Evolutionary conservation across 352 stramenopile genomes (phyloP), one percentile per base, ranked within the genome.

Genomic region (Pythium volutum): DNA sequence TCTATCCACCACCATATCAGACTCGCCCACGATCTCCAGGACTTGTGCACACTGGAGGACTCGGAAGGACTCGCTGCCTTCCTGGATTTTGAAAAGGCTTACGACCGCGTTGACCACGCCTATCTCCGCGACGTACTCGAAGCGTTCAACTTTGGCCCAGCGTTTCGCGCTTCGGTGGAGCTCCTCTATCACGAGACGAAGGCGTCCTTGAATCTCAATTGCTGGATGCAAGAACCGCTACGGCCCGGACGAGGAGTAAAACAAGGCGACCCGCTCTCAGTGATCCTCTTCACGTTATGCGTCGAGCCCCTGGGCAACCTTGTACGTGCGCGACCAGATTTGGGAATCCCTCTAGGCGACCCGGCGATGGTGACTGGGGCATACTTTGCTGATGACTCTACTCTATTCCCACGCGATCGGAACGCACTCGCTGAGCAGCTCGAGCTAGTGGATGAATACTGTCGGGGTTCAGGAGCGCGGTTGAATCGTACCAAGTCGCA

Each of bases 61-160:
- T 4, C 58, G 1, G 50, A 62, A 11, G 48, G 39, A 8, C 47
- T 56, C 29, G 68, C 64, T 5, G 31, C 61, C 1, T 74, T 74
- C 36, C 49, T 74, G 20, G 61, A 71, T 31, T 70, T 71, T 23
- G 54, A 56, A 12, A 74, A 74, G 50, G 67, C 62, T 0, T 74
- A 71, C 18, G 66, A 66, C 54, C 62, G 62, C 15, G 68, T 72
- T 15, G 41, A 66, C 46, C 64, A 59, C 52, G 16, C 1, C 43
- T 71, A 72, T 36, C 50, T 72, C 31, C 31, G 52, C 3, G 36
- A 51, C 2, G 46, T 75, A 3, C 57, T 75, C 16, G 45, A 42
- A 3, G 14, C 31, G 18, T 65, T 72, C 58, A 46, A 50, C 4
- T 59, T 64, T 26, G 68, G 68, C 0, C 10, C n/a, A 2, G 7